Evolutionary conservation across 2,329 filamentous ascomycete genomes (phyloP).

Genomic region (Graphilbum ipis-grandicollis): DNA sequence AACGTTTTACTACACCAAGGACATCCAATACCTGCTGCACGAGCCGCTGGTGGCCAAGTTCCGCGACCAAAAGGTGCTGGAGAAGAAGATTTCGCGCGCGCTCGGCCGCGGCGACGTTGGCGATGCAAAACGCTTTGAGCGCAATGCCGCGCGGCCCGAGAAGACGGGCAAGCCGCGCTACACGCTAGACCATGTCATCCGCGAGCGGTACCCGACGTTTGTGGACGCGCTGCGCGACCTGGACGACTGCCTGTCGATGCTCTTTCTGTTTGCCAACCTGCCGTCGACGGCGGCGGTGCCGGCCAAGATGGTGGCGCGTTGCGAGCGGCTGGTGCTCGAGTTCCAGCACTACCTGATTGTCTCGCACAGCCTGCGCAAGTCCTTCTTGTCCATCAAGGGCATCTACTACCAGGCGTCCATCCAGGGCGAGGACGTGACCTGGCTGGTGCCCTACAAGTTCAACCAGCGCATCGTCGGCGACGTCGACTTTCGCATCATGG

Average conservation of each 20-base stretch:
- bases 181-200: conserved; percentile 89
- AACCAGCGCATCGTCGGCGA: conserved; percentile 88
- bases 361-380: conserved; percentile 82
- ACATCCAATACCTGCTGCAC: conserved; percentile 95
- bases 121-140: conserved; percentile 74
- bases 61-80: conserved; percentile 87
- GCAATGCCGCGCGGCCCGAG: conserved; percentile 73
- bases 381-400: conserved; percentile 95
- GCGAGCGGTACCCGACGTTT: conserved; percentile 96
- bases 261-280: conserved; percentile 94
- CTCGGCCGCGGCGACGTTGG: conserved; percentile 80
- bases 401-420: conserved; percentile 99
- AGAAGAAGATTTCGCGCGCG: conserved; percentile 92
- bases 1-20: conserved; percentile 83
- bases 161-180: conserved; percentile 80
- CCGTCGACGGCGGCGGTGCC: conserved; percentile 81
- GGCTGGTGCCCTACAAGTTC: conserved; percentile 96
- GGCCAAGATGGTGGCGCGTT: conserved; percentile 87
- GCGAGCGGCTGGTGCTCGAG: conserved; percentile 82
- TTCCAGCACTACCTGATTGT: conserved; percentile 96
- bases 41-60: conserved; percentile 90
- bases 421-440: conserved; percentile 89
- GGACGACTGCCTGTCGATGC: conserved; percentile 90
- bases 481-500: conserved; percentile 98
- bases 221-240: conserved; percentile 85